Base-by-base conservation (phyloP, 176 grass and related monocot genomes). In the Aegilops umbellulata region DNA sequence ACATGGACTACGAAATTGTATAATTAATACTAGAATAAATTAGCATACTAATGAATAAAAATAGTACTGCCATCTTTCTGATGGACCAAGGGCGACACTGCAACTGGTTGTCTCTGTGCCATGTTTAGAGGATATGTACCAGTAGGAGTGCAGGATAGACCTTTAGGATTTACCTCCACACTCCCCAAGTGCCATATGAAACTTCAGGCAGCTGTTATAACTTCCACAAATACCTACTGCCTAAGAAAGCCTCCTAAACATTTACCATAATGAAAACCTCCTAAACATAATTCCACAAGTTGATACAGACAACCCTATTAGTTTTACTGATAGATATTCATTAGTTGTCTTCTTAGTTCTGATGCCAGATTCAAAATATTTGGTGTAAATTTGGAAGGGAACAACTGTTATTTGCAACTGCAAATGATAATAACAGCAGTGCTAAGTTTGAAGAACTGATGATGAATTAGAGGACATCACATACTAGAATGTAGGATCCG, bases 141-240 rank as follows among this genome's bases (percentile, higher is more conserved):
- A 24, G 35, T 29, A 69, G 42, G 60, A 76, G 19, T 57, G 62
- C 7, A 68, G 30, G 60, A 76, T 67, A 34, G 69, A 57, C 17
- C 10, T 36, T 79, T 55, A 66, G 15, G 32, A 81, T 75, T 74
- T 82, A 76, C 58, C 31, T 82, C 36, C 60, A 16, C 15, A n/a
- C n/a, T 61, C 7, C 76, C 76, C 29, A 60, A 38, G 22, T 76
- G 30, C 31, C 31, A 2, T 23, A 64, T 14, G 44, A 24, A 36
- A 36, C 20, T 35, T 74, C 27, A 63, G 15, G 51, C 6, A 63
- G 30, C 2, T 60, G 38, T 11, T 44, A 61, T 24, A 70, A 53
- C 65, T 61, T 27, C 34, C 7, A 79, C 27, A 74, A 80, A 41
- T 49, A 55, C 22, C 67, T 51, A 74, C 22, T 38, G n/a, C 29